Evolutionary conservation across 176 grass and related monocot genomes (phyloP).

Genomic region (Phyllostachys edulis): DNA sequence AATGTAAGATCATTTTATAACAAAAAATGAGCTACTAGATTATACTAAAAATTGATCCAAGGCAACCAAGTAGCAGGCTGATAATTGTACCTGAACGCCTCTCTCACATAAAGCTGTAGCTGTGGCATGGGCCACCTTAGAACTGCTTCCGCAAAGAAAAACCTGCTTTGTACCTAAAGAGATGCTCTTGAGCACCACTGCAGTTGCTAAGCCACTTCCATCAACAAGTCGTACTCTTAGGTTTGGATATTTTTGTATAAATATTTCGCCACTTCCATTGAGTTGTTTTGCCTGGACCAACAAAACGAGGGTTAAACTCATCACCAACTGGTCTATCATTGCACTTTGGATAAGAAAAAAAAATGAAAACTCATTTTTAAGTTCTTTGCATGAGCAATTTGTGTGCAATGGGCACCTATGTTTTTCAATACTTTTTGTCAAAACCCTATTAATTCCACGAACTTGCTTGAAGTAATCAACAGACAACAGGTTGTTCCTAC

Average conservation of each 20-base stretch:
- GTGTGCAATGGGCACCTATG: not conserved
- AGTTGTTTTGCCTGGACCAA: conserved; percentile 56
- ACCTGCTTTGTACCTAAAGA: conserved; percentile 53
- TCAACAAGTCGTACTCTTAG: conserved; percentile 81
- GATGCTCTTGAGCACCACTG: conserved; percentile 72
- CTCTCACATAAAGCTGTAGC: conserved; percentile 60
- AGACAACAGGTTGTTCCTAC: not conserved
- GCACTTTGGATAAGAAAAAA: not conserved
- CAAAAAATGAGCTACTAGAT: not conserved
- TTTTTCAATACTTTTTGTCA: not conserved
- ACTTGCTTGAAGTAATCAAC: conserved; percentile 6
- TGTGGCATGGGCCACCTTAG: conserved; percentile 59
- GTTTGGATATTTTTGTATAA: conserved; percentile 76
- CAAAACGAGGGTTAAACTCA: not conserved
- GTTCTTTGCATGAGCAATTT: conserved; percentile 1
- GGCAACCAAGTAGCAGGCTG: not conserved
- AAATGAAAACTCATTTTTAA: not conserved
- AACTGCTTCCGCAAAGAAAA: conserved; percentile 52
- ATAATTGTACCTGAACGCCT: conserved; percentile 57
- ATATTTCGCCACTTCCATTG: conserved; percentile 73
- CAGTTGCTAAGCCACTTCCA: conserved; percentile 85
- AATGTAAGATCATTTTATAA: not conserved
- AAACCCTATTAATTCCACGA: not conserved
- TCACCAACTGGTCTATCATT: not conserved
- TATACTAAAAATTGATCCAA: not conserved